phyloP scores from a whole-genome alignment of 2,329 filamentous ascomycete genomes.

The Akanthomyces lecanii region DNA sequence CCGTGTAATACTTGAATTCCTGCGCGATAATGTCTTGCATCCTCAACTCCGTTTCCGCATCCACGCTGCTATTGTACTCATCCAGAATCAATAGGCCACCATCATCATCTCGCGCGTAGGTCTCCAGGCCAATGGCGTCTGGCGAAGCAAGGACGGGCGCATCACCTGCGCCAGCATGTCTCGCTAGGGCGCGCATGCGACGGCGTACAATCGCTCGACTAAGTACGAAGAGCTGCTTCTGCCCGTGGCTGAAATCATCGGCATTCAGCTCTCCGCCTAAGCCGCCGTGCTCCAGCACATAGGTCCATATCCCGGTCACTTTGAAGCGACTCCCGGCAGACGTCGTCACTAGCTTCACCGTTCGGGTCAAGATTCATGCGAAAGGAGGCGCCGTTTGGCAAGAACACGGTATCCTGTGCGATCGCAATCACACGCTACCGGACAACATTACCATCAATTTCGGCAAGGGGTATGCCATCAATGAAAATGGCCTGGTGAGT shows the following conservation, averaged over 20 bases:
- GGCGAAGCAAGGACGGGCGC: neutral
- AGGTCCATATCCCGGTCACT: neutral
- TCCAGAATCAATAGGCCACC: neutral
- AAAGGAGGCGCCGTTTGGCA: neutral
- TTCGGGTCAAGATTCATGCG: neutral
- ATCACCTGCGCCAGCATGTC: too few species aligned
- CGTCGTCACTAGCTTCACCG: neutral
- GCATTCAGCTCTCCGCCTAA: neutral
- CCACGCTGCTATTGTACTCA: conserved; percentile 20
- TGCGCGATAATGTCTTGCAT: conserved; percentile 24
- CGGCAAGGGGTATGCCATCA: neutral
- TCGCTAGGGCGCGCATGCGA: too few species aligned
- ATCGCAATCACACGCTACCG: neutral
- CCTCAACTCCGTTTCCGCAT: conserved; percentile 23
- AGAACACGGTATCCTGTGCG: neutral
- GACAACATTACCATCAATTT: neutral
- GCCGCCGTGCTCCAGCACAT: neutral
- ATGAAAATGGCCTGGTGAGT: neutral
- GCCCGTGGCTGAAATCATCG: neutral
- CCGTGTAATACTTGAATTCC: conserved; percentile 41
- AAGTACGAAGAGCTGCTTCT: neutral
- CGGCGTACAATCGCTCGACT: too few species aligned
- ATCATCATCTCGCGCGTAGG: neutral
- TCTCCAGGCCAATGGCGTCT: neutral
- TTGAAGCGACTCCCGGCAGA: neutral